Evolutionary conservation across 2,329 filamentous ascomycete species (phyloP), one percentile per base, ranked within the genome.

Genomic region (Penicillium sp.): DNA sequence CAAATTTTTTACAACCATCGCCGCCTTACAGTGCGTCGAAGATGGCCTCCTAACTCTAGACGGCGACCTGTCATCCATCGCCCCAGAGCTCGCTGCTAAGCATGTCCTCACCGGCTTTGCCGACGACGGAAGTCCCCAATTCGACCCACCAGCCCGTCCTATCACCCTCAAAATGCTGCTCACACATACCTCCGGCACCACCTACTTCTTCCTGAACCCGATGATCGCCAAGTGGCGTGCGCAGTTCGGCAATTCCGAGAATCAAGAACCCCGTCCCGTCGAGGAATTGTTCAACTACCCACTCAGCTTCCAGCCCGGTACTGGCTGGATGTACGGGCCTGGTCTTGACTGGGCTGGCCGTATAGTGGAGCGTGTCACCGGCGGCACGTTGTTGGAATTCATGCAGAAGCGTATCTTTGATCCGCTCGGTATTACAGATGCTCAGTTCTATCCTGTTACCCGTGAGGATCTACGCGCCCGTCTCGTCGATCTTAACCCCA

Each of bases 1-100:
- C 13, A 80, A 80, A 54, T 69, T 86, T 3, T 60, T 84, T 53
- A 78, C 83, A 2, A 77, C 78, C 2, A 77, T 86, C 51, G 79
- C 82, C 2, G 77, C 78, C 1, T 65, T 86, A n/a, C 81, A 84
- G 57, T 78, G 81, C 46, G 81, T 86, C 2, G 83, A 86, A 37
- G 75, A 80, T 7, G 82, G 81, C 0, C 67, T 80, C 0, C 64
- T 85, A 0, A 67, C 66, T 1, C 71, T 86, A 0, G 75, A 79
- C 9, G 77, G 76, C 3, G 79, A 84, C 53, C 63, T 85, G 0
- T 72, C 75, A 0, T 38, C 63, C 0, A 49, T 82, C 3, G 70
- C 80, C 2, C 84, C 83, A 0, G 81, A 82, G 33, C 73, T 86
- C 0, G 75, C 74, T 0, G 67, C 68, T 1, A 78, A 82, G 56